Evolutionary conservation across 768 basidiomycete species (phyloP).

Genomic region (Antrodiella citrinella): DNA sequence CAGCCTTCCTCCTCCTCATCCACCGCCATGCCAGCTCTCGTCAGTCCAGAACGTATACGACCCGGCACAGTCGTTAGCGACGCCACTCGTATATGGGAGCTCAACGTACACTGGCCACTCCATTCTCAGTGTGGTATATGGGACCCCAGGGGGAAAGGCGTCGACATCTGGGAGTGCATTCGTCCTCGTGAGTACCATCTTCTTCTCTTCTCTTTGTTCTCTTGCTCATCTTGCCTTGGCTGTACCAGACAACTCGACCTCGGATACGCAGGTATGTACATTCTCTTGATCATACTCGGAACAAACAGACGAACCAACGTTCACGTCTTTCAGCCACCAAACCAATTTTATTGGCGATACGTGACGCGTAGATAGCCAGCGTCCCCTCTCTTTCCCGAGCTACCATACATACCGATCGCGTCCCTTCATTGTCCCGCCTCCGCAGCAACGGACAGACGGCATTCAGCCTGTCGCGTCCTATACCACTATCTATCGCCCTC

Average conservation of each 20-base stretch:
- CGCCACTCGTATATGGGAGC: conserved; percentile 65
- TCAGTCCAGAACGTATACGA: conserved; percentile 20
- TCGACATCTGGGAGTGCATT: conserved; percentile 73
- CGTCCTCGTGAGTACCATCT: conserved; percentile 45
- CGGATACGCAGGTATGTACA: conserved; percentile 33
- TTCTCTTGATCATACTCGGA: neutral
- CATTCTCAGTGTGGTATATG: conserved; percentile 66
- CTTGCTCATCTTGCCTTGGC: conserved; percentile 6
- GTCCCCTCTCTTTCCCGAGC: conserved; percentile 19
- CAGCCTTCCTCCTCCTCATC: neutral
- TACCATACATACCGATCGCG: too few species aligned
- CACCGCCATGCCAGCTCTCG: conserved; percentile 1
- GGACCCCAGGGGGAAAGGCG: conserved; percentile 57
- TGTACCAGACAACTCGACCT: conserved; percentile 48
- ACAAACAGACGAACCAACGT: too few species aligned
- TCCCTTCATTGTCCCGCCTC: conserved; percentile 4
- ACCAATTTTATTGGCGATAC: conserved; percentile 37
- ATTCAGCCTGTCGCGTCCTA: neutral
- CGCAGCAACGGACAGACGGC: too few species aligned
- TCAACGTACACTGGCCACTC: conserved; percentile 55
- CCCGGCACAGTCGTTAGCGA: conserved; percentile 40
- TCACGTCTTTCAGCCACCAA: conserved; percentile 30
- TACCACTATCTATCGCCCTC: too few species aligned
- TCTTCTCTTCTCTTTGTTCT: conserved; percentile 1
- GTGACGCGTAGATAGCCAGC: conserved; percentile 33